These are phyloP conservation scores for Plasmodium coatneyi DNA, from an alignment of 169 alveolate genomes.

Conservation along the genomic window DNA sequence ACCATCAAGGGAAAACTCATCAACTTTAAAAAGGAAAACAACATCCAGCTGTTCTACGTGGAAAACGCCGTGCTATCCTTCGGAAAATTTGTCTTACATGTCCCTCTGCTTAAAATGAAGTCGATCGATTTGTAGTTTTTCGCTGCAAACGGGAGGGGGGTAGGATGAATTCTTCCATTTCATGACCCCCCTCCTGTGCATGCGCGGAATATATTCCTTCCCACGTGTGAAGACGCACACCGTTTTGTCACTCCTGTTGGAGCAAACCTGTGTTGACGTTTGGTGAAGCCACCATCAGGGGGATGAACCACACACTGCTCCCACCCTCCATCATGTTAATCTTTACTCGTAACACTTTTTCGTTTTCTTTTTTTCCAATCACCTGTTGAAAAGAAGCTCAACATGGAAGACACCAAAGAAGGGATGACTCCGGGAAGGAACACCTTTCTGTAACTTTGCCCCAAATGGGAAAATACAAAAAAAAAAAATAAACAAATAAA, in stretches of 20 bases:
- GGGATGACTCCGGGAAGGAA: too few relatives aligned
- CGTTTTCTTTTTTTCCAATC: too few relatives aligned
- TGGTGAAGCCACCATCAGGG: neutral
- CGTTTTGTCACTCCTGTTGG: neutral
- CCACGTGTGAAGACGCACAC: neutral
- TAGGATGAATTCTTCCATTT: neutral
- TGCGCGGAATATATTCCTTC: neutral
- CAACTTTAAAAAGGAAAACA: slow-evolving; percentile 65
- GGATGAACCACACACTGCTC: neutral
- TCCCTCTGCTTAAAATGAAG: slow-evolving; percentile 56
- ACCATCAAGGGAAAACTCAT: slow-evolving; percentile 42
- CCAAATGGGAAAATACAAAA: too few relatives aligned
- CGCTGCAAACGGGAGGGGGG: neutral
- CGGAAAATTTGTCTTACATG: slow-evolving; percentile 17
- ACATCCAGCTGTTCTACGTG: slow-evolving; percentile 28
- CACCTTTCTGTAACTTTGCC: neutral
- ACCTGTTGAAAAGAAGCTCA: too few relatives aligned
- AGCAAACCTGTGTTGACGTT: neutral
- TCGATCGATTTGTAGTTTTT: slow-evolving; percentile 50
- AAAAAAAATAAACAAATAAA: too few relatives aligned
- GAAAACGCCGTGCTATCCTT: slow-evolving; percentile 61
- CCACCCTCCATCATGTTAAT: neutral
- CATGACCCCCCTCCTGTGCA: neutral
- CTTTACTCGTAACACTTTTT: neutral
- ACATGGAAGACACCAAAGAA: too few relatives aligned